Evolutionary conservation across 2,329 filamentous ascomycete genomes (phyloP).

Genomic region (Calycina herbarum): DNA sequence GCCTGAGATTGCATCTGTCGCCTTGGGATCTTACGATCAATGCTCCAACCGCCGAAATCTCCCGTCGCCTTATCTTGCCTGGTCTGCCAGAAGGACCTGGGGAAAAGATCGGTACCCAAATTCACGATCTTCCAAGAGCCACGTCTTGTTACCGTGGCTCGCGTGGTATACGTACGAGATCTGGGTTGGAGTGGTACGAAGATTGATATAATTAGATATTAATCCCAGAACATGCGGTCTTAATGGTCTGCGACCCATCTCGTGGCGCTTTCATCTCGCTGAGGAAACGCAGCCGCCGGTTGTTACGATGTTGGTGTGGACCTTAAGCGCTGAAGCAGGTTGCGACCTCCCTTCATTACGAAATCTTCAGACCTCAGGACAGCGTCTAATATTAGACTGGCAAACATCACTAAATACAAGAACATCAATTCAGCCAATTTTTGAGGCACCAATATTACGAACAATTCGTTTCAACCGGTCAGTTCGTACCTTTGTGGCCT

Average conservation of each 20-base stretch:
- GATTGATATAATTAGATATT: not conserved
- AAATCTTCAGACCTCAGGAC: not conserved
- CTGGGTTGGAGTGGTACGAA: not conserved
- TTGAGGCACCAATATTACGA: not conserved
- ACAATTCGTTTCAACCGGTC: not conserved
- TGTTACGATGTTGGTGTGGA: not conserved
- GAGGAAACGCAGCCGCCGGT: not conserved
- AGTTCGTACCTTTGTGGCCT: not conserved
- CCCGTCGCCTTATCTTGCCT: not conserved
- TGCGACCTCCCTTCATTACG: no score
- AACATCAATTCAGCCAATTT: not conserved
- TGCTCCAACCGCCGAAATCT: not conserved
- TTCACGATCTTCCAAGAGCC: not conserved
- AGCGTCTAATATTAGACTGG: not conserved
- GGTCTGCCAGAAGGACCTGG: not conserved
- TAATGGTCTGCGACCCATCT: not conserved
- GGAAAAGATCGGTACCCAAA: not conserved
- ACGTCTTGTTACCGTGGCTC: not conserved
- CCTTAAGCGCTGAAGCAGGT: not conserved
- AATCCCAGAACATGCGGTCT: not conserved
- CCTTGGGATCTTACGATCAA: not conserved
- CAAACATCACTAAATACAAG: not conserved
- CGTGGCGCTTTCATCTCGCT: slow-evolving; percentile 3
- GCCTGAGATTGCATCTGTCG: not conserved
- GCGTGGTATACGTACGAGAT: not conserved